Conservation (phyloP, 192 early-diverging fungal genomes). For the Coemansia sp. region DNA sequence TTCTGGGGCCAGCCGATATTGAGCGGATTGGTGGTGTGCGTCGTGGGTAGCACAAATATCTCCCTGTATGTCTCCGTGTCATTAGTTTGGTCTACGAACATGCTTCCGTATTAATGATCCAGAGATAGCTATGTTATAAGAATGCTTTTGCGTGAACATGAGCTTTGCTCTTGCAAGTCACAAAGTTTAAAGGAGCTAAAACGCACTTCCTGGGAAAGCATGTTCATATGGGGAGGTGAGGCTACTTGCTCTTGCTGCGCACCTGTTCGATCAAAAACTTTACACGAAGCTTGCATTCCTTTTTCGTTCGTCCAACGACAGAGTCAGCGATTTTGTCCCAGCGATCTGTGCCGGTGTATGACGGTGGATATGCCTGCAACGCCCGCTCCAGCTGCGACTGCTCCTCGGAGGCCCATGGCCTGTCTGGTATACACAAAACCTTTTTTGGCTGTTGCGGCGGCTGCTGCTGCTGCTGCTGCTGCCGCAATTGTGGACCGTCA, state of each 20-base stretch:
- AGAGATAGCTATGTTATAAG: too few species aligned
- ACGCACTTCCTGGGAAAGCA: too few species aligned
- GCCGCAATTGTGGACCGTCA: conserved; percentile 13
- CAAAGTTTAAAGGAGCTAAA: too few species aligned
- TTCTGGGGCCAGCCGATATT: conserved; percentile 43
- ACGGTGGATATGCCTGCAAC: conserved; percentile 61
- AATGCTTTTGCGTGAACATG: too few species aligned
- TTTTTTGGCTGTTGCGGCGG: background rate
- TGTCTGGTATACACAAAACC: conserved; percentile 6
- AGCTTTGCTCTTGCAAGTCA: too few species aligned
- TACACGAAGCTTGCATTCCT: conserved; percentile 67
- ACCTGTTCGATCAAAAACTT: conserved; percentile 44
- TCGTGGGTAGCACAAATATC: background rate
- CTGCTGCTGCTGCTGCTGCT: background rate
- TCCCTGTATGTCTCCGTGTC: background rate
- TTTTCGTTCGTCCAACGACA: conserved; percentile 64
- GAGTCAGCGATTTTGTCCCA: conserved; percentile 67
- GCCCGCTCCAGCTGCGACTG: conserved; percentile 62
- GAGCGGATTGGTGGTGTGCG: conserved; percentile 27
- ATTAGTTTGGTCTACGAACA: too few species aligned
- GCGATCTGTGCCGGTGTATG: conserved; percentile 61
- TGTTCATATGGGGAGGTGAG: too few species aligned
- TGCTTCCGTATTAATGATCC: too few species aligned
- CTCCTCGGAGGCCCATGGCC: conserved; percentile 58
- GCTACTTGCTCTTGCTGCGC: conserved; percentile 7